A percentile compares a stretch with the other conserved stretches of the same genome.
Conservation (phyloP, 2,329 filamentous ascomycete species). For the Whalleya microplaca region DNA sequence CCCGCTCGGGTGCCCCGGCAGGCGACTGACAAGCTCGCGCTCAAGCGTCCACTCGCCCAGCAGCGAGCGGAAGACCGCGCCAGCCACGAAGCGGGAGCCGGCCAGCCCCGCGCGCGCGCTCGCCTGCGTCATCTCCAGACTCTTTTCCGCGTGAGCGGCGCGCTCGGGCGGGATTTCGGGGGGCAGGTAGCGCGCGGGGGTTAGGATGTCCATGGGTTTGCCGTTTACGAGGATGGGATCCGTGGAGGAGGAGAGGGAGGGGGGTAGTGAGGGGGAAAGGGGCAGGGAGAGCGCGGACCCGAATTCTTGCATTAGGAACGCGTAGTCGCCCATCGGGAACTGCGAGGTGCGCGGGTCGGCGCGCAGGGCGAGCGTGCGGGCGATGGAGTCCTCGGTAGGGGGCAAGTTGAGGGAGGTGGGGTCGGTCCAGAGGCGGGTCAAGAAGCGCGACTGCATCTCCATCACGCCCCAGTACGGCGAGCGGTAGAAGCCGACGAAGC, state of each 20-base stretch:
- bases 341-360: conserved; percentile 60
- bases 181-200: conserved; percentile 58
- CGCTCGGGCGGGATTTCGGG: conserved; percentile 31
- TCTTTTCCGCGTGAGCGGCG: conserved; percentile 46
- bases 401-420: conserved; percentile 28
- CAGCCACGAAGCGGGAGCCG: conserved; percentile 58
- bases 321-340: conserved; percentile 84
- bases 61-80: conserved; percentile 71
- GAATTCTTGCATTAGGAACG: conserved; percentile 75
- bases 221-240: conserved; percentile 47
- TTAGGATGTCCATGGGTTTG: conserved; percentile 55
- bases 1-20: conserved; percentile 64
- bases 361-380: conserved; percentile 55
- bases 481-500: conserved; percentile 83
- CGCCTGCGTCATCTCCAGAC: conserved; percentile 50
- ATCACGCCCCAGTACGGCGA: conserved; percentile 86
- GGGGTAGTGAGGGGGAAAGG: conserved; percentile 38
- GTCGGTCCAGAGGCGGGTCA: conserved; percentile 63
- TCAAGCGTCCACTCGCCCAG: conserved; percentile 71
- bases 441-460: conserved; percentile 79
- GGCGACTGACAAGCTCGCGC: conserved; percentile 56
- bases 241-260: conserved; percentile 42
- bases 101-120: conserved; percentile 47
- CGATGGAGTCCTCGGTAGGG: conserved; percentile 49
- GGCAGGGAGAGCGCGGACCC: conserved; percentile 59